Base-by-base conservation (phyloP, 495 filamentous ascomycete genomes). In the Echria macrotheca region DNA sequence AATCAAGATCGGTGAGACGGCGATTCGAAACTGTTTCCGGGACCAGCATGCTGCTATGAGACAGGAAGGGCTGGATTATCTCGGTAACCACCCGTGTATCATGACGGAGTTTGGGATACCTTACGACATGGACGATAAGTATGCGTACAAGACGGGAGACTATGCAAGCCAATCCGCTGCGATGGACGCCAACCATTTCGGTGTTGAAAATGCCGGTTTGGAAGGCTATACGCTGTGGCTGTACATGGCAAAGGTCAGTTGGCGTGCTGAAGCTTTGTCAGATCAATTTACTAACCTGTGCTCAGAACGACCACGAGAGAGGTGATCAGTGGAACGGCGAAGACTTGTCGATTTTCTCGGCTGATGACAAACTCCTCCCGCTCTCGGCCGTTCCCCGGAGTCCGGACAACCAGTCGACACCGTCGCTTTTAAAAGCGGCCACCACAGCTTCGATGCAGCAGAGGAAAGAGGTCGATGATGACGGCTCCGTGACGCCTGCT, bases 281-380 rank as follows among this genome's bases (percentile, higher is more conserved):
- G 5, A 37, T 46, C 7, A 23, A 12, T 18, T 47, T 12, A 52
- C 19, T 11, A 10, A 25, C 21, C 46, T 4, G 31, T 25, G 49
- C 7, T 44, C 33, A 86, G 75, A 98, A 96, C 63, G 83, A 84
- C 46, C 93, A 98, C 56, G 73, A 85, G 59, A 86, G 86, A 73
- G 94, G 93, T 26, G 93, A 98, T 59, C 82, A 88, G 36, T 98
- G 93, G 93, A 97, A 98, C 53, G 93, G 93, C 23, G 93, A 98
- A 57, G 93, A 98, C 68, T 71, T 98, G 14, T 95, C 89, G 6
- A 94, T 98, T 26, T 86, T 80, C 59, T 95, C 88, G 0, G 50
- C 74, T 2, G 90, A 98, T 54, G 93, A 98, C 60, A 77, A 77
- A 18, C 75, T 82, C 19, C 72, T 95, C 0, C 80, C 82, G 11